Percentiles rank a stretch among this genome's conserved stretches.
These are phyloP conservation scores for Dunaliella primolecta DNA, from an alignment of 139 green algal species.

Conservation along the genomic window DNA sequence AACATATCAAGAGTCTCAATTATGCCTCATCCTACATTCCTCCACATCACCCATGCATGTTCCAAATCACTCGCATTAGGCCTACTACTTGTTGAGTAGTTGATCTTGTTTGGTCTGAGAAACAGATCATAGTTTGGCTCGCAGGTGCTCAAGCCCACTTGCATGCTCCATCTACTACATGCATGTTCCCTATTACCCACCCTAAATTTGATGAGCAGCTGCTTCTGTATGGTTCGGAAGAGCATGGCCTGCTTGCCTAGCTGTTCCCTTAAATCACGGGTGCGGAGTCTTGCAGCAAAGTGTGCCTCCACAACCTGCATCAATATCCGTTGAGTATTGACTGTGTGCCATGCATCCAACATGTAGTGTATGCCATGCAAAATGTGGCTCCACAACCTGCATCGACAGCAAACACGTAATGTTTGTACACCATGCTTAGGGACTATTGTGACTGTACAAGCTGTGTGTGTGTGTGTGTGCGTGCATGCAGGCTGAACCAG, in stretches of 20 bases:
- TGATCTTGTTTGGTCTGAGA: conserved; percentile 62
- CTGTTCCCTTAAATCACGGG: conserved; percentile 16
- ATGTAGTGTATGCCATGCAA: background rate
- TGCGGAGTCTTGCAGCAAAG: conserved; percentile 35
- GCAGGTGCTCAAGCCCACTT: too few species aligned
- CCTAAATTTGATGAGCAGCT: conserved; percentile 69
- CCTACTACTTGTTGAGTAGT: conserved; percentile 67
- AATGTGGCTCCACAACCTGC: background rate
- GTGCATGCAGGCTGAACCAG: background rate
- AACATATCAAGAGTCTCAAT: conserved; percentile 45
- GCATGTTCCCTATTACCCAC: conserved; percentile 9
- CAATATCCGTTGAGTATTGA: background rate
- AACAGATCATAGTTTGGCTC: too few species aligned
- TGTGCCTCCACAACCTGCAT: conserved; percentile 49
- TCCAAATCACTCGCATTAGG: conserved; percentile 37
- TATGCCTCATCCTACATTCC: too few species aligned
- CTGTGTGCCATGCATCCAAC: background rate
- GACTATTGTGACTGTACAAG: too few species aligned
- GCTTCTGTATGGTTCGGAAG: conserved; percentile 63
- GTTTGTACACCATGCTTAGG: too few species aligned
- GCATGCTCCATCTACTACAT: too few species aligned
- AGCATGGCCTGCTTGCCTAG: conserved; percentile 46
- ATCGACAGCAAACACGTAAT: too few species aligned
- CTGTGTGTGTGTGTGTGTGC: background rate
- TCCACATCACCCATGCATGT: too few species aligned